Evolutionary conservation across 768 basidiomycete species (phyloP).

Genomic region (Cubamyces sp.): DNA sequence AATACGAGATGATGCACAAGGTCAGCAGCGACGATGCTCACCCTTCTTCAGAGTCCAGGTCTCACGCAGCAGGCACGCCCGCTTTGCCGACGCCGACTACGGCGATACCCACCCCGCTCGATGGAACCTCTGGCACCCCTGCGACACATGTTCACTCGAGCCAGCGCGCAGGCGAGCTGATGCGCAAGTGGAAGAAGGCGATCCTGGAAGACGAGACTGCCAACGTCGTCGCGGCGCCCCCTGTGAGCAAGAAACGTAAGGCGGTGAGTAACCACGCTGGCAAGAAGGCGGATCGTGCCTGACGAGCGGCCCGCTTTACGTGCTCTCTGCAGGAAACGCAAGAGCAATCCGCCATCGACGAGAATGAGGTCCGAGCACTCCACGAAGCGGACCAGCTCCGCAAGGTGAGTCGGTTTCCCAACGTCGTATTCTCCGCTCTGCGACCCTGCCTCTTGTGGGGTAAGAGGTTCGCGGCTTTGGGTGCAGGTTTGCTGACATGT

Average conservation of each 20-base stretch:
- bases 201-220: constrained; percentile 69
- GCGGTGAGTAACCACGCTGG: constrained; percentile 50
- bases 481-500: constrained; percentile 20
- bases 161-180: constrained; percentile 69
- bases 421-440: background rate
- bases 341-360: constrained; percentile 62
- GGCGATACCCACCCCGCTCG: constrained; percentile 2
- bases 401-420: constrained; percentile 56
- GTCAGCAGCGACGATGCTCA: constrained; percentile 42
- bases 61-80: constrained; percentile 24
- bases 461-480: background rate
- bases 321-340: constrained; percentile 32
- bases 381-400: constrained; percentile 59
- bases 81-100: constrained; percentile 8
- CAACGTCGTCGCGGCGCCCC: constrained; percentile 45
- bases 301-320: constrained; percentile 3
- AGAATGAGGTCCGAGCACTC: constrained; percentile 73
- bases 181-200: constrained; percentile 72
- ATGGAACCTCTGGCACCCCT: constrained; percentile 9
- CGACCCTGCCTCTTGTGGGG: background rate
- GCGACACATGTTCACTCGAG: background rate
- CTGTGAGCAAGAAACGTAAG: constrained; percentile 70
- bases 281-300: constrained; percentile 13
- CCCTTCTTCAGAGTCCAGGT: background rate
- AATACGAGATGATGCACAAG: constrained; percentile 77